Conservation (phyloP, 108 stramenopile species). For the Cyclotella choctawhatcheeana region DNA sequence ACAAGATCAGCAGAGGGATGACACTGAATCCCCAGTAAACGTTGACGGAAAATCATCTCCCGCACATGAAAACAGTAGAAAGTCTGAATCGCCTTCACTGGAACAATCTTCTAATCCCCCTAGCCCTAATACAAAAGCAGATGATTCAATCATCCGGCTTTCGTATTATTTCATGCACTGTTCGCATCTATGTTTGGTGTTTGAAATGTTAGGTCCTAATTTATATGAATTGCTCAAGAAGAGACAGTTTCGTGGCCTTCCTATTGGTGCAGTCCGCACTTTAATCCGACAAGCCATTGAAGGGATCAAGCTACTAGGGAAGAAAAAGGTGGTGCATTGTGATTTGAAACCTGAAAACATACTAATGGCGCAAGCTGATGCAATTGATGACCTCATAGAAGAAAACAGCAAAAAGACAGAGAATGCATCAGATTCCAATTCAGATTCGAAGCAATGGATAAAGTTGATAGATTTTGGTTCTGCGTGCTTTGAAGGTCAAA, state of each 20-base stretch:
- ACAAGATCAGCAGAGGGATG: constrained; percentile 76
- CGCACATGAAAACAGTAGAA: constrained; percentile 86
- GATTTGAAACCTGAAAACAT: constrained; percentile 99
- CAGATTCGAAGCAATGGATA: constrained; percentile 94
- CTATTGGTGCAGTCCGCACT: constrained; percentile 95
- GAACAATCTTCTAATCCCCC: neutral
- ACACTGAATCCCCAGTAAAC: too few species aligned
- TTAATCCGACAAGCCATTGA: constrained; percentile 97
- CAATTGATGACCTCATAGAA: constrained; percentile 25
- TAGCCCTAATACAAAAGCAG: neutral
- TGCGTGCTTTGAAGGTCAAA: constrained; percentile 87
- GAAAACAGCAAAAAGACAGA: constrained; percentile 95
- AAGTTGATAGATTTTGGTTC: constrained; percentile 99
- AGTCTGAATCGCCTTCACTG: neutral
- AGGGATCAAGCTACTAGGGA: constrained; percentile 89
- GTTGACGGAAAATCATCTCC: too few species aligned
- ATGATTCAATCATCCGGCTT: constrained; percentile 75
- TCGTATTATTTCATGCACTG: constrained; percentile 91
- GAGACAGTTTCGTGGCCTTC: constrained; percentile 97
- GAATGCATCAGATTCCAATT: too few species aligned
- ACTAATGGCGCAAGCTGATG: constrained; percentile 55
- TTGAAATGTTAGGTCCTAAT: constrained; percentile 97
- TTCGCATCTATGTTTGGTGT: constrained; percentile 95
- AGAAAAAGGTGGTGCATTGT: constrained; percentile 95
- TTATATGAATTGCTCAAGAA: constrained; percentile 97